Evolutionary conservation across 2,329 filamentous ascomycete genomes (phyloP), one percentile per base, ranked within the genome.

Genomic region (Colletotrichum aenigma): DNA sequence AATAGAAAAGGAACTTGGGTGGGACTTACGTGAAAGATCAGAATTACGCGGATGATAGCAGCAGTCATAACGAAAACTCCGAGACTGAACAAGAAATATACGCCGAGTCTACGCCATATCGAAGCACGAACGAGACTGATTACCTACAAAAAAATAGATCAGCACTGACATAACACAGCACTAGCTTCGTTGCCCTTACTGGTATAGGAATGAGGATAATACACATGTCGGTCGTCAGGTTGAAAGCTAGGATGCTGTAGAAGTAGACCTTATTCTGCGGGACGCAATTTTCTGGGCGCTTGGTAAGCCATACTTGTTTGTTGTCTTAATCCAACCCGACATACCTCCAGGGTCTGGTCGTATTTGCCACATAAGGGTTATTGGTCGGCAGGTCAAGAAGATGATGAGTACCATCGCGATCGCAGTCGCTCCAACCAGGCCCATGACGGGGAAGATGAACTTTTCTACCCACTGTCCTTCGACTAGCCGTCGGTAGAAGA

Each of bases 401-500:
- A 84, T 68, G 0, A 81, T 80, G 6, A 83, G 34, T 0, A 81
- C 61, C 3, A 85, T 82, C 0, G 79, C 74, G 2, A 82, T 34
- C 2, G 76, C 79, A 0, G 82, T 84, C 3, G 71, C 32, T 0
- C 74, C 61, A 1, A 85, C 81, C 4, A 85, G 70, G 1, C 70
- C 76, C 80, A 86, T 84, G 12, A 81, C 73, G 0, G 84, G 84
- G 18, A 79, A 77, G n/a, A 87, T 81, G 30, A 84, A 81, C 21
- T 80, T 83, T 67, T 85, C 80, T 0, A 83, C 82, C 81, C 82
- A 84, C 1, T 86, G 71, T 0, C 82, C 81, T 6, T 78, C 79
- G 6, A 86, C 82, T 7, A 86, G 78, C 1, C 84, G 83, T 16
- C 79, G 78, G 70, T 85, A 86, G 18, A 87, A 82, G 73, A 83